These are phyloP conservation scores for Rhodosporidiobolus odoratus DNA, from an alignment of 768 basidiomycete species.

Conservation along the genomic window DNA sequence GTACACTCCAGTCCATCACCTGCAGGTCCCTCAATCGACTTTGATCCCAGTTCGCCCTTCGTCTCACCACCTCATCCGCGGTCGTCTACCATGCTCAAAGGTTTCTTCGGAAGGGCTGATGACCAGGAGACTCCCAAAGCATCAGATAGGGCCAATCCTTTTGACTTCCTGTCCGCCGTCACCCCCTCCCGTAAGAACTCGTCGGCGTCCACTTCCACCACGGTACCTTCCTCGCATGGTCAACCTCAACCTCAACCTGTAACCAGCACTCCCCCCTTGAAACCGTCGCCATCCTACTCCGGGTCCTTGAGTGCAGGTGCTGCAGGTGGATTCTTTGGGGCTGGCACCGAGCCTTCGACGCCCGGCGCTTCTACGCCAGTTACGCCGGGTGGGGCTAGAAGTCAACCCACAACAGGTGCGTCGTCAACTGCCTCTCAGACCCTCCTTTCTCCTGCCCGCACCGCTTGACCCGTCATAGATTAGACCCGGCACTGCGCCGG, in stretches of 20 bases:
- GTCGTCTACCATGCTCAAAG: conserved; percentile 57
- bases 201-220: background rate
- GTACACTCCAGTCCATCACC: too few species aligned
- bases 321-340: background rate
- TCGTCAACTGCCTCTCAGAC: background rate
- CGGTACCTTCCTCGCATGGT: background rate
- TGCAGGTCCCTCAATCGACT: too few species aligned
- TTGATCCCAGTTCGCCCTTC: background rate
- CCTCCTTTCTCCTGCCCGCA: background rate
- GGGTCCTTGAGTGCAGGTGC: background rate
- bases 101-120: conserved; percentile 56
- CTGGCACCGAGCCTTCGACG: background rate
- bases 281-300: conserved; percentile 4
- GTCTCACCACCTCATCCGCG: background rate
- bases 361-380: conserved; percentile 11
- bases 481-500: too few species aligned
- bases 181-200: conserved; percentile 9
- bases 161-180: conserved; percentile 50
- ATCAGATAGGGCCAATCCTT: conserved; percentile 57
- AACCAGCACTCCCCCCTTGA: conserved; percentile 3
- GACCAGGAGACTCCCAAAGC: conserved; percentile 63
- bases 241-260: background rate
- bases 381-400: conserved; percentile 6
- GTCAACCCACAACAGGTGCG: conserved; percentile 27
- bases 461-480: background rate